These are phyloP conservation scores for Aspergillus carlsbadensis DNA, from an alignment of 495 filamentous ascomycete genomes.

Conservation along the genomic window DNA sequence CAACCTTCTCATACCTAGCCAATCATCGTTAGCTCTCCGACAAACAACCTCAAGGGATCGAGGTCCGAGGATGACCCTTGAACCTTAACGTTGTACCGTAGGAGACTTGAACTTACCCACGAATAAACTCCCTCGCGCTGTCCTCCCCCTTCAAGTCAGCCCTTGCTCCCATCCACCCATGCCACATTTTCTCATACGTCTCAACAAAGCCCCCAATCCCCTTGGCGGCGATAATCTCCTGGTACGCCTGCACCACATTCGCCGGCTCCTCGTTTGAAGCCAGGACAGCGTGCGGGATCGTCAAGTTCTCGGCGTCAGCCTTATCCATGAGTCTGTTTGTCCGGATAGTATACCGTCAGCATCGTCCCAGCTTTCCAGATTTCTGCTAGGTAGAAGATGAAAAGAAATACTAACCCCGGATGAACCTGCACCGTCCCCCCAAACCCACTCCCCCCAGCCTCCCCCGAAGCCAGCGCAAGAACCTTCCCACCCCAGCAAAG, in stretches of 20 bases:
- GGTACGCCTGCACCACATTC: constrained; percentile 40
- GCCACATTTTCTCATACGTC: constrained; percentile 52
- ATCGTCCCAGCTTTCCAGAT: no score
- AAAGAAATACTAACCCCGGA: constrained; percentile 43
- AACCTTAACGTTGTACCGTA: no score
- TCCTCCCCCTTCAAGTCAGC: constrained; percentile 52
- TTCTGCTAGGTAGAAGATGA: no score
- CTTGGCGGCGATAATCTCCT: constrained; percentile 35
- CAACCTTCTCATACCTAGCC: constrained; percentile 39
- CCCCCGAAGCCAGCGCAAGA: constrained; percentile 38
- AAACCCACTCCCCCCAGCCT: constrained; percentile 42
- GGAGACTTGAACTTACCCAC: constrained; percentile 53
- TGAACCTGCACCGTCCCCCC: constrained; percentile 50
- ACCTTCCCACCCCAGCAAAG: constrained; percentile 56
- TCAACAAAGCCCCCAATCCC: constrained; percentile 44
- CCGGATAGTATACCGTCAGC: background rate
- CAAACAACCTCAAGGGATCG: background rate
- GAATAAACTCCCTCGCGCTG: constrained; percentile 49
- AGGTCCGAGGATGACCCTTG: no score
- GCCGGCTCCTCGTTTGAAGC: constrained; percentile 54
- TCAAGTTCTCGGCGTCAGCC: constrained; percentile 44
- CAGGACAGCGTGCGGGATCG: constrained; percentile 53
- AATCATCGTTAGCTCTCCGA: background rate
- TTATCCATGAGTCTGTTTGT: constrained; percentile 32
- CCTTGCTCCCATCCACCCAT: constrained; percentile 65